Evolutionary conservation across 2,329 filamentous ascomycete species (phyloP), one percentile per base, ranked within the genome.

Genomic region (Pseudogymnoascus sp.): DNA sequence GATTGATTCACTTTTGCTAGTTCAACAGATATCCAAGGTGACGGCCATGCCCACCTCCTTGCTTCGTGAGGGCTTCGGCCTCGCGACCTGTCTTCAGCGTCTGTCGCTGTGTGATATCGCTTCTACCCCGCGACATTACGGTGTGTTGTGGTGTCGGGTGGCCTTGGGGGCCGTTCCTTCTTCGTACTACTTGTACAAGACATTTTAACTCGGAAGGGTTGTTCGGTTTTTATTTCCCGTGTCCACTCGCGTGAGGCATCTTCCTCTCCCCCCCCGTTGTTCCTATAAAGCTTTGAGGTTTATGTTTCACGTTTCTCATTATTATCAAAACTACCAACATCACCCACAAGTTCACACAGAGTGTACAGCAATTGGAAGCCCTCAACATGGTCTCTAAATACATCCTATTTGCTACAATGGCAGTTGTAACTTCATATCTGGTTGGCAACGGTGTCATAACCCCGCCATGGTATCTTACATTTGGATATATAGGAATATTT

Each of bases 401-500:
- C 29, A 21, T 2, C 1, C 2, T 57, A 57, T 36, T 57, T 21
- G 29, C 29, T 21, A 10, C 16, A 11, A 29, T 57, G 10, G 51
- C 51, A 57, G 51, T 6, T 18, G 29, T 36, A 36, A 16, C 16
- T 12, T 34, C 51, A 34, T 57, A 57, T 57, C 10, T 57, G 2
- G 29, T 57, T 57, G 29, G 51, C 5, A 57, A 57, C 10, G 29
- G 51, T 14, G 51, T 36, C 16, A 1, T 57, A 14, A 57, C 29
- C 3, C 51, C 29, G 16, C 51, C 51, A 36, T 36, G 29, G 51
- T 36, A 34, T 57, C 29, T 57, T 57, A 21, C 10, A 36, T 36
- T 57, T 18, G 51, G 51, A 21, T 75, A 75, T 39, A 45, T 77
- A 3, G 74, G 74, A 60, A 80, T 78, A 5, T 73, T 75, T 3